A percentile compares a stretch with the other conserved stretches of the same genome.
phyloP scores from a whole-genome alignment of 345 rosid genomes.

The Odontarrhena argentea region DNA sequence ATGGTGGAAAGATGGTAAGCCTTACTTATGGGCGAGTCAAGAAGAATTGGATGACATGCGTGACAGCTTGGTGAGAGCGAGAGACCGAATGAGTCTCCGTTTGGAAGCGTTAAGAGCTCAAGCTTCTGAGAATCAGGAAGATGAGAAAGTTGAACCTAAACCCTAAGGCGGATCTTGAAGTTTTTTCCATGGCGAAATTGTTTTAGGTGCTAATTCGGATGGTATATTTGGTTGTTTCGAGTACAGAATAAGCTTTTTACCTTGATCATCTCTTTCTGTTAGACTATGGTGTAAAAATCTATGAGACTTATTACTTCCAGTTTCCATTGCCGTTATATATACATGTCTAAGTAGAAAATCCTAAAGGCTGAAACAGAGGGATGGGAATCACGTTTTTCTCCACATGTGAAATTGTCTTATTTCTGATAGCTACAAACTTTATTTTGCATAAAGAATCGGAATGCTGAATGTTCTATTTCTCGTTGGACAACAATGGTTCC shows the following conservation, averaged over 20 bases:
- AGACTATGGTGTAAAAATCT: not conserved
- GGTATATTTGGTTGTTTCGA: not conserved
- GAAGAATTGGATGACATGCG: not conserved
- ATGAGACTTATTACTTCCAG: not conserved
- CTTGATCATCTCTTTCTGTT: slow-evolving; percentile 7
- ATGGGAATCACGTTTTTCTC: not conserved
- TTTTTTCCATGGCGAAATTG: not conserved
- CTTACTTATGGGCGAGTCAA: not conserved
- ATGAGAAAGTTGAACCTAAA: slow-evolving; percentile 5
- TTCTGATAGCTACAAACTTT: not conserved
- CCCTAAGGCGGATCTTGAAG: slow-evolving; percentile 5
- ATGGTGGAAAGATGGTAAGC: slow-evolving; percentile 29
- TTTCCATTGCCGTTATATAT: not conserved
- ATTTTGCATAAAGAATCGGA: not conserved
- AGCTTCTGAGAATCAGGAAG: not conserved
- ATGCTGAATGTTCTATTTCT: not conserved
- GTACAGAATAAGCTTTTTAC: not conserved
- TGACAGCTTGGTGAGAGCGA: not conserved
- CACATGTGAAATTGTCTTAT: not conserved
- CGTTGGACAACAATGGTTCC: slow-evolving; percentile 60
- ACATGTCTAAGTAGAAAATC: not conserved
- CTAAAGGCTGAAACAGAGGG: not conserved
- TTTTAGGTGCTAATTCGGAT: slow-evolving; percentile 10
- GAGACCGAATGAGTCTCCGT: not conserved
- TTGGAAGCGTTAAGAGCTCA: not conserved